These are phyloP conservation scores for Clitoria ternatea DNA, from an alignment of 306 rosid genomes.

Conservation along the genomic window DNA sequence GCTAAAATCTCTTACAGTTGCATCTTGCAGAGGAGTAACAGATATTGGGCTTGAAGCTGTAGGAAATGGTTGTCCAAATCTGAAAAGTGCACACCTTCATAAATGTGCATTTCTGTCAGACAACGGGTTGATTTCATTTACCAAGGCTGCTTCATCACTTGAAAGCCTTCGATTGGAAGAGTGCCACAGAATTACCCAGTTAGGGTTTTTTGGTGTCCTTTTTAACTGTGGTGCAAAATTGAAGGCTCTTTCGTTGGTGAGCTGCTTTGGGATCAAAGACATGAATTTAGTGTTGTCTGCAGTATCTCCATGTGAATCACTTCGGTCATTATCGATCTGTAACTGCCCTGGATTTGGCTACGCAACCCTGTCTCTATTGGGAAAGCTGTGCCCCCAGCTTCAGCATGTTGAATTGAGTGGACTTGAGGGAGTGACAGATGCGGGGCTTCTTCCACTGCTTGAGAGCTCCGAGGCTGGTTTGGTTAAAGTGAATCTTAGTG, in stretches of 20 bases:
- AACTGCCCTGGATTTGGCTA: conserved; percentile 89
- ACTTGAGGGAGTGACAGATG: conserved; percentile 69
- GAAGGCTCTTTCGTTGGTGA: conserved; percentile 65
- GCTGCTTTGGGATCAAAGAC: conserved; percentile 79
- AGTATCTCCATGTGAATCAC: conserved; percentile 50
- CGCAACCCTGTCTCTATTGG: conserved; percentile 55
- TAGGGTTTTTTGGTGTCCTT: conserved; percentile 72
- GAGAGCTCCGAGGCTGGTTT: conserved; percentile 72
- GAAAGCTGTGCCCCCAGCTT: conserved; percentile 76
- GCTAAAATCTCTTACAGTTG: conserved; percentile 66
- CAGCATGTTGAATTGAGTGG: conserved; percentile 72
- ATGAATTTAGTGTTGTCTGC: conserved; percentile 39
- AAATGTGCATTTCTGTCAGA: conserved; percentile 71
- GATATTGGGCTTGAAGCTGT: conserved; percentile 77
- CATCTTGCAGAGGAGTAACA: conserved; percentile 79
- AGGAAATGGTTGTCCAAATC: conserved; percentile 85
- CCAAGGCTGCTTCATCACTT: conserved; percentile 63
- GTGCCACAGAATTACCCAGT: conserved; percentile 91
- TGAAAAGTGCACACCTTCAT: conserved; percentile 55
- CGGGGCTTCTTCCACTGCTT: conserved; percentile 68
- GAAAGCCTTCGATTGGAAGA: conserved; percentile 86
- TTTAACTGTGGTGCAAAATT: conserved; percentile 64
- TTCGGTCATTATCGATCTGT: conserved; percentile 53
- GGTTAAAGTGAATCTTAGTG: conserved; percentile 67
- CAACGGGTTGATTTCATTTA: conserved; percentile 70